phyloP scores from a whole-genome alignment of 345 rosid genomes.

The Abelmoschus esculentus region DNA sequence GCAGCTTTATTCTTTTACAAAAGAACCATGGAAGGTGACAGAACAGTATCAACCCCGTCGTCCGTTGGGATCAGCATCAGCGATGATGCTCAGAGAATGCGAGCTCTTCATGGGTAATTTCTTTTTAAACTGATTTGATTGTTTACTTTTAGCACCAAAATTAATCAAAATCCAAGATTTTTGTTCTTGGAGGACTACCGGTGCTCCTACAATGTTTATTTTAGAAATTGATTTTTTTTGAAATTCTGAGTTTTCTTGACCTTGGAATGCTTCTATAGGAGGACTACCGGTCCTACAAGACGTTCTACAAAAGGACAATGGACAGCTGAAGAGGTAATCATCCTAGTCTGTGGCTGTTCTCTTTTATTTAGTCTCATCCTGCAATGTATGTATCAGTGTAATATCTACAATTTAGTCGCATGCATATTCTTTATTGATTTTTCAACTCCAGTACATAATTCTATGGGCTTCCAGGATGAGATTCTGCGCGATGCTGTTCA shows the following conservation, averaged over 20 bases:
- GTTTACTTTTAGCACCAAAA: neutral
- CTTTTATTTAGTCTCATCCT: neutral
- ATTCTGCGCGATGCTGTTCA: slow-evolving; percentile 84
- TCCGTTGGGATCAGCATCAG: slow-evolving; percentile 32
- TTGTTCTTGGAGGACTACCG: neutral
- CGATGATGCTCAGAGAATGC: slow-evolving; percentile 41
- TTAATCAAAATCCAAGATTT: neutral
- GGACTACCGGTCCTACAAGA: slow-evolving; percentile 94
- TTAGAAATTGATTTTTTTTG: neutral
- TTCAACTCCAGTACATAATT: neutral
- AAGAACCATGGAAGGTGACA: slow-evolving; percentile 73
- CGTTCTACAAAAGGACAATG: slow-evolving; percentile 98
- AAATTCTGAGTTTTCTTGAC: neutral
- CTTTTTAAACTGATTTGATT: neutral
- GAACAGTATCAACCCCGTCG: slow-evolving; percentile 43
- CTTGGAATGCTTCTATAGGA: slow-evolving; percentile 37
- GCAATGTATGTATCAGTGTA: neutral
- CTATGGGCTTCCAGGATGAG: slow-evolving; percentile 58
- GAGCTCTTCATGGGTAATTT: slow-evolving; percentile 66
- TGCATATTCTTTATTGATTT: neutral
- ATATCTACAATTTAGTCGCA: neutral
- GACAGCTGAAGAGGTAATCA: slow-evolving; percentile 90
- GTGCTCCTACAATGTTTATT: neutral
- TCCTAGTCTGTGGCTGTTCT: neutral
- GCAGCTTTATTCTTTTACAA: slow-evolving; percentile 30